A percentile compares a stretch with the other conserved stretches of the same genome.
Evolutionary conservation across 2,329 filamentous ascomycete genomes (phyloP).

Genomic region (Aspergillus persii): DNA sequence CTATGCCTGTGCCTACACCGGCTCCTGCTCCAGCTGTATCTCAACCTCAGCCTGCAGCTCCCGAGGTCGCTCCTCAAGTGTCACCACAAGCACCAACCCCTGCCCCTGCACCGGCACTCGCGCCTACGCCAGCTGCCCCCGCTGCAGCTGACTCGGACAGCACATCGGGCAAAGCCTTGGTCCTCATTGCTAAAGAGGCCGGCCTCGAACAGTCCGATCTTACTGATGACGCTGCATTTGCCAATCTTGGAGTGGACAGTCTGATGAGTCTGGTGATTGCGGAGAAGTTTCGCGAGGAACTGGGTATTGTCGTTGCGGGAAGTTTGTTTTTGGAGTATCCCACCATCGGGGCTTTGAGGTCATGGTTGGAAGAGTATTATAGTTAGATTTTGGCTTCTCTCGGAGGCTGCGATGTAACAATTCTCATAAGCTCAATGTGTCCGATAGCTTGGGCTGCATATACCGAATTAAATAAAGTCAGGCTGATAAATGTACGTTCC

Average conservation of each 20-base stretch:
- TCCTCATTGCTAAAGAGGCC: slow-evolving; percentile 29
- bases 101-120: not conserved
- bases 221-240: slow-evolving; percentile 25
- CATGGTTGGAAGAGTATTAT: slow-evolving; percentile 16
- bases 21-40: no score
- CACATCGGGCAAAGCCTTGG: slow-evolving; percentile 17
- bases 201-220: slow-evolving; percentile 25
- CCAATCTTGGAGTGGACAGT: slow-evolving; percentile 35
- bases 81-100: not conserved
- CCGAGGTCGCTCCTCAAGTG: no score
- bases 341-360: slow-evolving; percentile 18
- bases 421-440: no score
- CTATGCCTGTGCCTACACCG: no score
- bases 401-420: not conserved
- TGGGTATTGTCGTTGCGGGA: slow-evolving; percentile 28
- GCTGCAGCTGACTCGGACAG: not conserved
- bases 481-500: no score
- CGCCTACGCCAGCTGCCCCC: not conserved
- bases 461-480: no score
- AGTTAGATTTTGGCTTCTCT: not conserved
- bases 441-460: no score
- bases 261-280: slow-evolving; percentile 36
- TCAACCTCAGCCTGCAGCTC: no score
- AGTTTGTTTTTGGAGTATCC: slow-evolving; percentile 23
- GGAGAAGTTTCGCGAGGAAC: slow-evolving; percentile 31